Base-by-base conservation (phyloP, 192 early-diverging fungal genomes). In the Podila minutissima region DNA sequence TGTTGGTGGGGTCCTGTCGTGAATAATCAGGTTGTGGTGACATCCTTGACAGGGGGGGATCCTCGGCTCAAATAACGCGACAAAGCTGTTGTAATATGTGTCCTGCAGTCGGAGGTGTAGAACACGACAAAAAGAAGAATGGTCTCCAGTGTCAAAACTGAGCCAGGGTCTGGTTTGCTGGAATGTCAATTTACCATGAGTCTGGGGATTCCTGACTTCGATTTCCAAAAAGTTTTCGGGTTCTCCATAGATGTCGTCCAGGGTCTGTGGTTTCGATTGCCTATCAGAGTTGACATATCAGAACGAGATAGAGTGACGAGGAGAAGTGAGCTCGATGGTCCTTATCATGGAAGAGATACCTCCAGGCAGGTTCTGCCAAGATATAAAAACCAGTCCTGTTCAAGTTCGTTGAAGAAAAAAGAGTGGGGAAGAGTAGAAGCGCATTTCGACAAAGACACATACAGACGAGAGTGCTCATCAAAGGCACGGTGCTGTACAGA, bases 171-270 rank as follows among this genome's bases (percentile, higher is more conserved):
- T 19, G 28, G 17, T 17, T 26, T 15, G 22, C 11, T 61, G 59
- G 29, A 28, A 35, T 53, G 15, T 32, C 59, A 50, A 65, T 64
- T 70, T 88, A 83, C 90, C 95, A 73, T 96, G 93, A 59, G 94
- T 93, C 63, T 93, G 90, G 33, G 97, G 96, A 87, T 96, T 95
- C 64, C 86, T 86, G 31, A 99, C 94, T 82, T 97, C 95, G 70
- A 98, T 92, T 84, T 98, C 98, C 32, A 99, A 85, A 83, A 97
- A 99, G 89, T 98, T 98, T 82, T 99, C 98, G 33, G 98, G 98
- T 58, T 92, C 86, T 49, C 94, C 95, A 84, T 99, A 99, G 67
- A 86, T 86, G 55, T 89, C 88, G 46, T 89, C 88, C 62, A 86
- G 75, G 20, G 87, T 88, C 71, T 89, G 88, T 59, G 87, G 87